Base-by-base conservation (phyloP, 2,329 filamentous ascomycete species). In the Didymella keratinophila region DNA sequence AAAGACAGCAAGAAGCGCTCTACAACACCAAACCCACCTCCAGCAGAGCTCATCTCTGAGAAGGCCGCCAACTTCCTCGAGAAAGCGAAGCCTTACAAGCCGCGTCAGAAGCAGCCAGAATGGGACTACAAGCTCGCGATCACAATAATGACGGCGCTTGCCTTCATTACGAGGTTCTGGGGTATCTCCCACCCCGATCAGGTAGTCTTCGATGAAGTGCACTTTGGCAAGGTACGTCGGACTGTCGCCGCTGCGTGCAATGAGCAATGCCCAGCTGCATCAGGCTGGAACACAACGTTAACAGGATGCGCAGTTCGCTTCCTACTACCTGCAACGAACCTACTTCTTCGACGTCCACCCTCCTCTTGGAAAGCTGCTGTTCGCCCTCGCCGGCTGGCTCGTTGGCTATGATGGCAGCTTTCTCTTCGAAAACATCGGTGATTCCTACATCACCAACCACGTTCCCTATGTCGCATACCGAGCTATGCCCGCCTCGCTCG, bases 281-380 rank as follows among this genome's bases (percentile, higher is more conserved):
- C 16, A 23, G 23, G 45, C 36, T 52, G 49, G 36, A 46, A 32
- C 7, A 48, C 32, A 25, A 62, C 25, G 65, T 71, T 75, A 56
- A 75, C 54, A 28, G 20, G 23, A 20, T 25, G 12, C 18, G 21
- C 58, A 82, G 80, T 83, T 84, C 65, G 81, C 80, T 64, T 87
- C 85, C 12, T 87, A 89, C 78, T 99, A 99, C 78, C 89, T 99
- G 70, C 89, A 97, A 81, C 90, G 93, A 71, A 97, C 93, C 62
- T 99, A 98, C 83, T 99, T 99, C 85, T 99, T 99, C 87, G 95
- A 99, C 82, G 95, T 99, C 54, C 95, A 99, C 78, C 95, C 95
- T 68, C 95, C 95, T 16, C 96, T 99, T 71, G 95, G 92, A 79
- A 99, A 99, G 84, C 92, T 99, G 60, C 88, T 99, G 49, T 98